Conservation (phyloP, 257 asterid genomes). For the Solanum clarkiae region DNA sequence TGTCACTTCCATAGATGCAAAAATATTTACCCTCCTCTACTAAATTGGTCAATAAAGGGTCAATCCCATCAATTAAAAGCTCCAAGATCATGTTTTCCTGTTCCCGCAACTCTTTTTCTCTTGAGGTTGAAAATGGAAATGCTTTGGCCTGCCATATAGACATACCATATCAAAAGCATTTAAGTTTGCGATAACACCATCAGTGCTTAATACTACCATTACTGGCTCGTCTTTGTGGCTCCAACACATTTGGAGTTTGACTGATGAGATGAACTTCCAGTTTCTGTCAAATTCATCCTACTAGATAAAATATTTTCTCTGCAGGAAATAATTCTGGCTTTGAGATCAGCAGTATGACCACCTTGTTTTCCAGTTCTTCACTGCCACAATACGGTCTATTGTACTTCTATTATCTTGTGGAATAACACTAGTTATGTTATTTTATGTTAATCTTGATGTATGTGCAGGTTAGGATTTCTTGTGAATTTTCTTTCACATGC, state of each 20-base stretch:
- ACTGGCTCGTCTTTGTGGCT: constrained; percentile 23
- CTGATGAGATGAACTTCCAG: constrained; percentile 27
- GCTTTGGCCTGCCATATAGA: constrained; percentile 60
- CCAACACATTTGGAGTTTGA: constrained; percentile 27
- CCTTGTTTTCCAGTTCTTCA: constrained; percentile 42
- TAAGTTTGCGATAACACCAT: constrained; percentile 34
- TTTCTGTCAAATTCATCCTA: constrained; percentile 30
- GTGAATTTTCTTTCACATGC: no score
- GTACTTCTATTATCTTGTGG: no score
- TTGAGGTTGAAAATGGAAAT: constrained; percentile 49
- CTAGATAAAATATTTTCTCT: constrained; percentile 34
- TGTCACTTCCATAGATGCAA: constrained; percentile 52
- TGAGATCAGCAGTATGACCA: constrained; percentile 56
- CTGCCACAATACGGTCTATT: constrained; percentile 2
- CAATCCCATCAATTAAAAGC: constrained; percentile 33
- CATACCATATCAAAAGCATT: constrained; percentile 64
- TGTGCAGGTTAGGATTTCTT: no score
- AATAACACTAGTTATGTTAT: no score
- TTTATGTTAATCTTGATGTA: no score
- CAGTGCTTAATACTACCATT: constrained; percentile 37
- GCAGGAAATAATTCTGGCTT: constrained; percentile 41
- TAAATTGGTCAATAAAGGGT: constrained; percentile 24
- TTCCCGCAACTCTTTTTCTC: constrained; percentile 52
- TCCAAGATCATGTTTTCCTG: constrained; percentile 25
- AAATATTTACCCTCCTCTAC: constrained; percentile 38